These are phyloP conservation scores for Phytophthora meadii DNA, from an alignment of 352 stramenopile species.

Conservation along the genomic window DNA sequence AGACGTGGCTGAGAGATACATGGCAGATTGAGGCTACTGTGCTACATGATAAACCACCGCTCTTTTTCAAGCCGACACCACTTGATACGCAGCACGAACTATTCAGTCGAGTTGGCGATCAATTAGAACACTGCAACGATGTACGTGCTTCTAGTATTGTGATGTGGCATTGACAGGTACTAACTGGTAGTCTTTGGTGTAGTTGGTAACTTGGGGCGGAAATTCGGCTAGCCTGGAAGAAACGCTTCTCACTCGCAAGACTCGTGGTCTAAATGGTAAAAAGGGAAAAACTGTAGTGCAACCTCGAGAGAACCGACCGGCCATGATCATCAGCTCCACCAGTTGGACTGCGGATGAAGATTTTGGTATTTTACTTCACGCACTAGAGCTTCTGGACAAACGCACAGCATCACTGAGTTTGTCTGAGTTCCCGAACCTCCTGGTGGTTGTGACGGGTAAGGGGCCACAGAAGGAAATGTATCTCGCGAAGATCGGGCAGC, in stretches of 20 bases:
- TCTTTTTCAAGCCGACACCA: conserved; percentile 92
- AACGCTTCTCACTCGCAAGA: conserved; percentile 68
- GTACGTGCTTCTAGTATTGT: conserved; percentile 39
- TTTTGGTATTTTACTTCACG: conserved; percentile 96
- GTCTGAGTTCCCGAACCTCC: conserved; percentile 76
- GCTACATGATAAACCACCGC: conserved; percentile 96
- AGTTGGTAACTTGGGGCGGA: conserved; percentile 49
- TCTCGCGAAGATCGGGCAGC: conserved; percentile 74
- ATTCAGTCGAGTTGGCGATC: conserved; percentile 79
- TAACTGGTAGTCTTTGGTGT: too few relatives aligned
- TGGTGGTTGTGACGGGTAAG: conserved; percentile 98
- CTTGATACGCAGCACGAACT: conserved; percentile 92
- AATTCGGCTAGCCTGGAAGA: conserved; percentile 47
- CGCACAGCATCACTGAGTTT: conserved; percentile 47
- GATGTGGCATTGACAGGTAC: too few relatives aligned
- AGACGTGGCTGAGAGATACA: conserved; percentile 90
- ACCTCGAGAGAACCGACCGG: conserved; percentile 61
- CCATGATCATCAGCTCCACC: conserved; percentile 94
- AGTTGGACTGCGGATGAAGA: conserved; percentile 99
- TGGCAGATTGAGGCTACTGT: conserved; percentile 91
- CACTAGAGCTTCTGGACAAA: conserved; percentile 83
- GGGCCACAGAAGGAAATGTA: conserved; percentile 95
- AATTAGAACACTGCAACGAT: conserved; percentile 78
- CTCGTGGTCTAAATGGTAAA: conserved; percentile 30
- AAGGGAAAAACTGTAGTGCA: conserved; percentile 34